Evolutionary conservation across 768 basidiomycete species (phyloP).

Genomic region (Boletus rubropictus): DNA sequence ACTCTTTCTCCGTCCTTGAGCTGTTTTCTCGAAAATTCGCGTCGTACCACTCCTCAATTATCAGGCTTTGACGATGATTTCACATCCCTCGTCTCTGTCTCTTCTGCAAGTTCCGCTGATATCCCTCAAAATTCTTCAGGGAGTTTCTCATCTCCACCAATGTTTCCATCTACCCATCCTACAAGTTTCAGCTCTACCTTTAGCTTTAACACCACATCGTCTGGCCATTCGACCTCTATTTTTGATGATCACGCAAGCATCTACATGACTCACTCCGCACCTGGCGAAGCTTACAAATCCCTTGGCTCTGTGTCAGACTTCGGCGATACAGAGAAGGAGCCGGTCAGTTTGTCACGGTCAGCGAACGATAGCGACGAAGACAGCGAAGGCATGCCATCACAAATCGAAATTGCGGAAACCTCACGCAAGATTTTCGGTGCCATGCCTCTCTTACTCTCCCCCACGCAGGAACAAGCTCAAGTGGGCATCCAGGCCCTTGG

Average conservation of each 20-base stretch:
- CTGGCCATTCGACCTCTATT: constrained; percentile 24
- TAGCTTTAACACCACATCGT: constrained; percentile 18
- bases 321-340: constrained; percentile 37
- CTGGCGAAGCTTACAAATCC: constrained; percentile 40
- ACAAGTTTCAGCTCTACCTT: constrained; percentile 27
- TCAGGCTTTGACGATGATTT: constrained; percentile 83
- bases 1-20: constrained; percentile 23
- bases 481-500: not conserved
- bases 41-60: constrained; percentile 30
- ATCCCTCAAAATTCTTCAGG: not conserved
- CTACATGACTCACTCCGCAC: constrained; percentile 16
- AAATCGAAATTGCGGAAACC: constrained; percentile 44
- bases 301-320: constrained; percentile 59
- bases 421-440: constrained; percentile 48
- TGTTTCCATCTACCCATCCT: constrained; percentile 7
- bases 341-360: constrained; percentile 12
- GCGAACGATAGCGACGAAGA: constrained; percentile 2
- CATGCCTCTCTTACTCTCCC: constrained; percentile 14
- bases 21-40: constrained; percentile 16
- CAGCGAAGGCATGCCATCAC: constrained; percentile 40
- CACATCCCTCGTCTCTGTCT: constrained; percentile 64
- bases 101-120: constrained; percentile 21
- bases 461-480: constrained; percentile 10
- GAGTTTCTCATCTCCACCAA: not conserved
- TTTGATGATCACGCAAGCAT: constrained; percentile 15